phyloP scores from a whole-genome alignment of 148 eudicot species.

The Rhododendron ferrugineum region DNA sequence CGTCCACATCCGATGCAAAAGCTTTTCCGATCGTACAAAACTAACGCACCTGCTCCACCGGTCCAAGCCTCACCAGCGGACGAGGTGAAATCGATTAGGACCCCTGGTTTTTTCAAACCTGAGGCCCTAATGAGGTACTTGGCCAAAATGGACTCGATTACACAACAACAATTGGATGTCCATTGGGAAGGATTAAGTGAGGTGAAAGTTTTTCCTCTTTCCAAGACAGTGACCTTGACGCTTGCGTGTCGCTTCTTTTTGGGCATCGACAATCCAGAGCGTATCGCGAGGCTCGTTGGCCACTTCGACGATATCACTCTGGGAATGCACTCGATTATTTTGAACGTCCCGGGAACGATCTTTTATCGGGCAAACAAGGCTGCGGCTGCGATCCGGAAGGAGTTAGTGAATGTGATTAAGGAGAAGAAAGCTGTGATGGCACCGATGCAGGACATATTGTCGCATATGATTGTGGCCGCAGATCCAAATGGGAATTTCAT shows the following conservation, averaged over 20 bases:
- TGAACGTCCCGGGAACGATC: constrained; percentile 10
- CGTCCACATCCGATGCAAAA: constrained; percentile 2
- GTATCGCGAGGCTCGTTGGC: constrained; percentile 13
- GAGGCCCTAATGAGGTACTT: not conserved
- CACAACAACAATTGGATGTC: not conserved
- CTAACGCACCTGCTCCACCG: not conserved
- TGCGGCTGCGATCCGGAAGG: constrained; percentile 4
- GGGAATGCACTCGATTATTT: constrained; percentile 16
- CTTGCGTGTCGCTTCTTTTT: constrained; percentile 15
- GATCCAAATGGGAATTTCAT: not conserved
- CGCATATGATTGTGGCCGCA: constrained; percentile 5
- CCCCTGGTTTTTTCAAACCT: constrained; percentile 1
- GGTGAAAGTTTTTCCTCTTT: constrained; percentile 1
- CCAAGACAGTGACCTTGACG: constrained; percentile 13
- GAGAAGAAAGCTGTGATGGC: constrained; percentile 16
- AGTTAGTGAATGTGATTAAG: constrained; percentile 9
- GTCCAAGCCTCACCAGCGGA: not conserved
- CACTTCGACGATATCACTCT: constrained; percentile 9
- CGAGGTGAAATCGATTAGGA: not conserved
- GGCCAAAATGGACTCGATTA: not conserved
- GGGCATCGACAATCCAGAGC: constrained; percentile 17
- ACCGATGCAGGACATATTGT: constrained; percentile 10
- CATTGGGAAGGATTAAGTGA: not conserved
- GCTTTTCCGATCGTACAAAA: constrained; percentile 6
- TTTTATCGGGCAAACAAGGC: constrained; percentile 16